Evolutionary conservation across 176 grass and related monocot species (phyloP).

Genomic region (Thalia dealbata): DNA sequence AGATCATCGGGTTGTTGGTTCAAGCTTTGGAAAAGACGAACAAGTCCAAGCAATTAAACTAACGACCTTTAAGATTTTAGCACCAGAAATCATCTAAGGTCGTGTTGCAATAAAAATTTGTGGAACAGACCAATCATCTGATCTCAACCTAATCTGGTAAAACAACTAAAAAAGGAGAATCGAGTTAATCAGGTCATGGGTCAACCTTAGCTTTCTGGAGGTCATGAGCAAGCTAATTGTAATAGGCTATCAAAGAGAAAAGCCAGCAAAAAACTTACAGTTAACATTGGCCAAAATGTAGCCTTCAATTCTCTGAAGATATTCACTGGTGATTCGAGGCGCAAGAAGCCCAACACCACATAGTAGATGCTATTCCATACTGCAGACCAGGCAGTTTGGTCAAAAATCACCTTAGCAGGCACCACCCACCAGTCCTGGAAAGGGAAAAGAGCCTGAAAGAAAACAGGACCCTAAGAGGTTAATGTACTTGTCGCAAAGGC

Average conservation of each 20-base stretch:
- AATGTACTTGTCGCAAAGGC: neutral
- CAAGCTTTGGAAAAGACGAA: neutral
- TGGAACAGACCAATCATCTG: neutral
- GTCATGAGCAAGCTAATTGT: neutral
- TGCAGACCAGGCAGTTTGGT: conserved; percentile 80
- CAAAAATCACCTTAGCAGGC: conserved; percentile 75
- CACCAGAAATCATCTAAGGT: neutral
- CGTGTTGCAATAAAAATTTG: no score
- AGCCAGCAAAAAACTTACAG: conserved; percentile 64
- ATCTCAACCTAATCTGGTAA: neutral
- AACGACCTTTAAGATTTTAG: no score
- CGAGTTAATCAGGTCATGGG: neutral
- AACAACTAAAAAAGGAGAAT: neutral
- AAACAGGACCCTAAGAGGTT: neutral
- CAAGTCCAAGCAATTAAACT: no score
- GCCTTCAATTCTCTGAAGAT: conserved; percentile 67
- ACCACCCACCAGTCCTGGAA: conserved; percentile 97
- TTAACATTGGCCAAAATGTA: conserved; percentile 94
- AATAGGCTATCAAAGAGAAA: neutral
- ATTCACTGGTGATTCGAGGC: conserved; percentile 60
- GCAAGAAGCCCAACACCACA: conserved; percentile 61
- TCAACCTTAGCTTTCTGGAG: neutral
- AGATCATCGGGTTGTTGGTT: neutral
- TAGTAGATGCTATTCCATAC: conserved; percentile 98
- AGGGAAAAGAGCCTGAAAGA: conserved; percentile 59